Conservation (phyloP, 306 rosid species). For the Vicia villosa region DNA sequence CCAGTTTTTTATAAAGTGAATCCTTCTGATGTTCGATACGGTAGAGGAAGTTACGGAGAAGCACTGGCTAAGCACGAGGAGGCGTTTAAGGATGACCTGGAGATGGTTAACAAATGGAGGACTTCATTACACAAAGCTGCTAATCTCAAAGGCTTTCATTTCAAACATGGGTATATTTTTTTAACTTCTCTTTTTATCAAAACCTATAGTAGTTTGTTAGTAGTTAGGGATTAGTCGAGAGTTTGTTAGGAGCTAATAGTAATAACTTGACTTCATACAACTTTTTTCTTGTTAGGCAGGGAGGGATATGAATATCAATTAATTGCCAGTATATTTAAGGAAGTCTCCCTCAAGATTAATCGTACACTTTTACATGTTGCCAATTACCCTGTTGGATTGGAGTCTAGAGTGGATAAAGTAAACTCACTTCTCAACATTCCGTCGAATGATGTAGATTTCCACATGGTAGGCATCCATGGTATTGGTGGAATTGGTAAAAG, state of each 20-base stretch:
- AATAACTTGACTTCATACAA: no score
- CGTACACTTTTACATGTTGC: slow-evolving; percentile 4
- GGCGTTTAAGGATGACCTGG: background rate
- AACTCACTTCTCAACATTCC: background rate
- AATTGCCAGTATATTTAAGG: background rate
- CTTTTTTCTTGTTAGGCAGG: background rate
- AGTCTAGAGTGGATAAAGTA: background rate
- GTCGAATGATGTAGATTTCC: background rate
- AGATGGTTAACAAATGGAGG: background rate
- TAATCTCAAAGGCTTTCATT: background rate
- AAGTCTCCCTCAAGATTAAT: no score
- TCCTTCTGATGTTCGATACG: background rate
- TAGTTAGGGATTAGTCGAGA: no score
- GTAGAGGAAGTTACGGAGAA: background rate
- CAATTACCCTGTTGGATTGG: background rate
- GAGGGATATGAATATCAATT: background rate
- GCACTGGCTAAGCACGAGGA: background rate
- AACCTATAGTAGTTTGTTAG: no score
- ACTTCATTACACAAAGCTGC: background rate
- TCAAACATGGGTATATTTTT: no score
- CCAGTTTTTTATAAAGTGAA: background rate
- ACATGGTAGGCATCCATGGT: background rate
- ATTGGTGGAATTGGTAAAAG: background rate
- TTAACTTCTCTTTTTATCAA: no score
- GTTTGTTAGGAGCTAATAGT: no score